Base-by-base conservation (phyloP, 495 filamentous ascomycete species). In the Glonium stellatum region DNA sequence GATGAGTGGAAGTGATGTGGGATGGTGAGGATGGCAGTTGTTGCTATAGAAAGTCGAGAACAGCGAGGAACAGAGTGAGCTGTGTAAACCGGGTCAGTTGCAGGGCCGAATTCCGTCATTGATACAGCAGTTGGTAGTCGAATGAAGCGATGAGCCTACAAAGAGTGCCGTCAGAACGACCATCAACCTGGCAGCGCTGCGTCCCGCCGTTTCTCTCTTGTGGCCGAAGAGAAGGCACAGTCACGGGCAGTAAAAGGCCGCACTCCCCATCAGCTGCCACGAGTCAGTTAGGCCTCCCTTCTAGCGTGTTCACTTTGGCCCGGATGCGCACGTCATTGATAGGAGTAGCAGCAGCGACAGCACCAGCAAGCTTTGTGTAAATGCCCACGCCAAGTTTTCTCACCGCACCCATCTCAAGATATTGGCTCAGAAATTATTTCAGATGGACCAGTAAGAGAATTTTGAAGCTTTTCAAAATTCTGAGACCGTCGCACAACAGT, bases 1-100 rank as follows among this genome's bases (percentile, higher is more conserved):
- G 72, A 63, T 21, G 76, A 78, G 19, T 77, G 57, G 41, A 83
- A 77, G 76, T n/a, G 75, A n/a, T 77, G 13, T 65, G 60, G 56
- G 31, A 64, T 9, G 21, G n/a, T n/a, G n/a, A n/a, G n/a, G n/a
- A n/a, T n/a, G n/a, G n/a, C n/a, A n/a, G n/a, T n/a, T 31, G 18
- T 57, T 49, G 47, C 5, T 21, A 35, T 18, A 11, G 21, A 22
- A 18, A 50, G 55, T 71, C 70, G 9, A 71, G 41, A 12, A 71
- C 73, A 11, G 71, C 73, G 12, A 76, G 67, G 23, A 76, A 71
- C 12, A 76, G 72, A 21, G 69, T 67, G 62, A 74, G 69, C 44
- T 54, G 51, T 18, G 18, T 10, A 21, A 18, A 44, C 18, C 4
- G 39, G 2, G 39, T 44, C 10, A 44, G 13, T 44, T 11, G 39